A percentile compares a stretch with the other conserved stretches of the same genome.
phyloP scores from a whole-genome alignment of 2,329 filamentous ascomycete species.

The Pseudodiploospora longispora region DNA sequence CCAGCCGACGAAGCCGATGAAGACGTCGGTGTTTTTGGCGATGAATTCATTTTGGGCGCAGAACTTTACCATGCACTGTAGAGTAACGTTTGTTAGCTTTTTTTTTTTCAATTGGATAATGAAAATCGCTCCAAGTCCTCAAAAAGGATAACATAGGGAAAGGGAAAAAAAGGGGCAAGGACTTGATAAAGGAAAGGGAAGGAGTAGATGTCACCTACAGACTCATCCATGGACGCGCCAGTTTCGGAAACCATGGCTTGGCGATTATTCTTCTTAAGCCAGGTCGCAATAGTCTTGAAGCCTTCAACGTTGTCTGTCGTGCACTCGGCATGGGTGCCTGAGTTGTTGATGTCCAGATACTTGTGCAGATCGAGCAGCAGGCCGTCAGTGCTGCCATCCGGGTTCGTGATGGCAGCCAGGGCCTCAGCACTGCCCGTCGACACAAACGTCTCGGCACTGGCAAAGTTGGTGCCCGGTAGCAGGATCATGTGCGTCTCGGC shows the following conservation, averaged over 20 bases:
- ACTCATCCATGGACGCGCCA: constrained; percentile 35
- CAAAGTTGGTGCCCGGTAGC: constrained; percentile 53
- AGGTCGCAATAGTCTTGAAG: constrained; percentile 39
- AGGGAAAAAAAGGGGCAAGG: background rate
- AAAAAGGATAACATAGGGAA: no score
- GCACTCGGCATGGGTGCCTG: constrained; percentile 43
- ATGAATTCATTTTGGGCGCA: constrained; percentile 40
- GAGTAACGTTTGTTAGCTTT: constrained; percentile 4
- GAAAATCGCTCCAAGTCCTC: background rate
- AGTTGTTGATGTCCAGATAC: constrained; percentile 51
- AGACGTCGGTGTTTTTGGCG: constrained; percentile 37
- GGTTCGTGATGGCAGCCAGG: constrained; percentile 47
- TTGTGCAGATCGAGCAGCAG: constrained; percentile 55
- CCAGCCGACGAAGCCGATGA: constrained; percentile 39
- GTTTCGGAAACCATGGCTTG: constrained; percentile 45
- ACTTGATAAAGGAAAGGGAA: background rate
- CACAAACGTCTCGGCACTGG: constrained; percentile 40
- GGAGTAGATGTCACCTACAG: constrained; percentile 20
- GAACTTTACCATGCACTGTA: constrained; percentile 34
- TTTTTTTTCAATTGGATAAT: background rate
- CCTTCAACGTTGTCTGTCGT: constrained; percentile 43
- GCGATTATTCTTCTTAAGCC: constrained; percentile 37
- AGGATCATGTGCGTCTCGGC: constrained; percentile 55
- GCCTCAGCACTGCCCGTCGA: constrained; percentile 41
- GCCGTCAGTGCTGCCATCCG: constrained; percentile 46